These are phyloP conservation scores for Aspergillus bridgeri DNA, from an alignment of 495 filamentous ascomycete genomes.

Conservation along the genomic window DNA sequence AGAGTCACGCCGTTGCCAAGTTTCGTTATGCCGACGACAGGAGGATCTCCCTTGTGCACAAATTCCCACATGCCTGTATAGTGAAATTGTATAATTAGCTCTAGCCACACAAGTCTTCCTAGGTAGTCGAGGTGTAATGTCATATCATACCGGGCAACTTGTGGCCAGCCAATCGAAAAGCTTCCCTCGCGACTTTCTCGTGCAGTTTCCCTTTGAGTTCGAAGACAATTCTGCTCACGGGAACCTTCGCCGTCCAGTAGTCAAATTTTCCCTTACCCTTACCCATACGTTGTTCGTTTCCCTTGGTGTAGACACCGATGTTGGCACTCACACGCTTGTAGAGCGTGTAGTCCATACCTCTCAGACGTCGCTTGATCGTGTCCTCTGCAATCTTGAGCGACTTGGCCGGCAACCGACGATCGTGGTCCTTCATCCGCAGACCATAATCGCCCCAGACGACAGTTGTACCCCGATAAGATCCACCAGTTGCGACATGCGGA, in stretches of 20 bases:
- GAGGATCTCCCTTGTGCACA: slow-evolving; percentile 85
- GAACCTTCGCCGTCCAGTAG: slow-evolving; percentile 86
- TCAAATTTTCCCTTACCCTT: slow-evolving; percentile 98
- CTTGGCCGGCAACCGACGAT: slow-evolving; percentile 81
- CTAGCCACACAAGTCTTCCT: background rate
- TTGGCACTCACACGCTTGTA: slow-evolving; percentile 89
- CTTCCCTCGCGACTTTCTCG: slow-evolving; percentile 91
- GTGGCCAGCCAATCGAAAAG: slow-evolving; percentile 88
- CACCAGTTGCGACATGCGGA: slow-evolving; percentile 82
- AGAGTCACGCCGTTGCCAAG: slow-evolving; percentile 74
- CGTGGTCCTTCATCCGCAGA: slow-evolving; percentile 88
- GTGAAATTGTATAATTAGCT: slow-evolving; percentile 21
- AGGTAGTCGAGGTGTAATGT: background rate
- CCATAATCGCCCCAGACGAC: slow-evolving; percentile 97
- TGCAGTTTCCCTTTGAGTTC: slow-evolving; percentile 89
- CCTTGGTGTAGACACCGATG: slow-evolving; percentile 90
- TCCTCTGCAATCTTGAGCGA: slow-evolving; percentile 89
- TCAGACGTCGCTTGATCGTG: slow-evolving; percentile 79
- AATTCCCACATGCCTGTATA: slow-evolving; percentile 85
- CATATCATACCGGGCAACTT: slow-evolving; percentile 82
- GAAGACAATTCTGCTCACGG: slow-evolving; percentile 84
- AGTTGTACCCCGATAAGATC: slow-evolving; percentile 86
- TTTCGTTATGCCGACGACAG: slow-evolving; percentile 92
- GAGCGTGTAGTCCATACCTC: slow-evolving; percentile 88
- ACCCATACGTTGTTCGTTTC: slow-evolving; percentile 97